These are phyloP conservation scores for Trichoderma asperellum DNA, from an alignment of 2,329 filamentous ascomycete species.

Conservation along the genomic window DNA sequence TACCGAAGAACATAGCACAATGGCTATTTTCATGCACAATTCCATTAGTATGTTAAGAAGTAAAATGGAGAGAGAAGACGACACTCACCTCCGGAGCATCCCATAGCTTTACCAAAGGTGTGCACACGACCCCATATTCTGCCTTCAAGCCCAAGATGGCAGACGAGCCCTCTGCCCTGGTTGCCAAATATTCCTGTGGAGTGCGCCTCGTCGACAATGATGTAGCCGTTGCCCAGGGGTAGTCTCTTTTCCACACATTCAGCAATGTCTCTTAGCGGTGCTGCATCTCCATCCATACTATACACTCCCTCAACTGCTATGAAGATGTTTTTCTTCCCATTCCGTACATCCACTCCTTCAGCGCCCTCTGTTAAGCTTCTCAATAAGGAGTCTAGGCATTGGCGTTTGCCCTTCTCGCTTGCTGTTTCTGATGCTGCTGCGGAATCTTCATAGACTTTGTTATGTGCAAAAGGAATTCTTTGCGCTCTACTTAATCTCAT, in stretches of 20 bases:
- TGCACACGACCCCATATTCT: conserved; percentile 62
- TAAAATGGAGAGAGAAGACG: not conserved
- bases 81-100: conserved; percentile 68
- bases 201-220: conserved; percentile 72
- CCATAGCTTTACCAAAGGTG: conserved; percentile 70
- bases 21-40: conserved; percentile 38
- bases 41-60: not conserved
- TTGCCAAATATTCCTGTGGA: conserved; percentile 64
- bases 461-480: conserved; percentile 61
- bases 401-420: not conserved
- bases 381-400: conserved; percentile 38
- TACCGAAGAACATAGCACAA: conserved; percentile 63
- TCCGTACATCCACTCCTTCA: conserved; percentile 38
- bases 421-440: not conserved
- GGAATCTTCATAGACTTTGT: conserved; percentile 44
- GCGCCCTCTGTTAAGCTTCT: conserved; percentile 41
- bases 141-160: conserved; percentile 57
- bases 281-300: conserved; percentile 82
- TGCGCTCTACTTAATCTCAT: conserved; percentile 67
- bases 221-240: conserved; percentile 60
- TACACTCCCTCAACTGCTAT: conserved; percentile 74
- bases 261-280: conserved; percentile 65
- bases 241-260: conserved; percentile 59
- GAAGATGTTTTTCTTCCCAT: conserved; percentile 60
- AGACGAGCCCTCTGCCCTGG: conserved; percentile 62